Base-by-base conservation (phyloP, 306 rosid genomes). In the Begonia peltatifolia region DNA sequence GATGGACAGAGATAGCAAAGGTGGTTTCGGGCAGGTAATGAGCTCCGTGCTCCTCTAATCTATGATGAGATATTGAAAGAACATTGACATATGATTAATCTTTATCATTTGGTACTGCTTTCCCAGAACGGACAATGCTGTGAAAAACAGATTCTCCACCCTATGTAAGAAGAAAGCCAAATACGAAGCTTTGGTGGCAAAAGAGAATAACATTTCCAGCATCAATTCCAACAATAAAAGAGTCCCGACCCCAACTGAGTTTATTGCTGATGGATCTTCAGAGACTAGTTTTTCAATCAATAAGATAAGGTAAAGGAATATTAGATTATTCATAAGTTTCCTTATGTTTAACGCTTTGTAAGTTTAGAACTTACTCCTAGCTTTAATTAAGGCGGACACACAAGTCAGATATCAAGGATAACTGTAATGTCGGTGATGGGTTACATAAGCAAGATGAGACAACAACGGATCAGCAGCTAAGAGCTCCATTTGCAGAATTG, bases 1-100 rank as follows among this genome's bases (percentile, higher is more conserved):
- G 96, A 60, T 92, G 99, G 99, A 92, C 99, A 18, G 99, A 92
- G 70, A 92, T 92, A 73, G 96, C 99, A 5, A 92, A 92, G 78
- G 99, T 92, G 74, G 96, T 92, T 77, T 83, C 99, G 70, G 99
- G 99, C 83, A 92, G 99, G 99, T 92, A 78, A 63, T 52, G 38
- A 68, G 54, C 61, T 70, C 65, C 30, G 55, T 58, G 11, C 49
- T 14, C 12, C 10, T 16, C 10, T 42, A 57, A 50, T 23, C 5
- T 50, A 54, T n/a, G 41, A 41, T 25, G 5, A 56, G 23, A 23
- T 56, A n/a, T 13, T 10, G 15, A 41, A 9, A 9, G 41, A 38
- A 23, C 18, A 30, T 30, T 46, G 17, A 42, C 65, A 30, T 30
- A 30, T 30, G 38, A 30, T 30, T 30, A 30, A 30, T 30, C 38